These are phyloP conservation scores for Curvularia spicifera DNA, from an alignment of 2,329 filamentous ascomycete genomes.

Conservation along the genomic window DNA sequence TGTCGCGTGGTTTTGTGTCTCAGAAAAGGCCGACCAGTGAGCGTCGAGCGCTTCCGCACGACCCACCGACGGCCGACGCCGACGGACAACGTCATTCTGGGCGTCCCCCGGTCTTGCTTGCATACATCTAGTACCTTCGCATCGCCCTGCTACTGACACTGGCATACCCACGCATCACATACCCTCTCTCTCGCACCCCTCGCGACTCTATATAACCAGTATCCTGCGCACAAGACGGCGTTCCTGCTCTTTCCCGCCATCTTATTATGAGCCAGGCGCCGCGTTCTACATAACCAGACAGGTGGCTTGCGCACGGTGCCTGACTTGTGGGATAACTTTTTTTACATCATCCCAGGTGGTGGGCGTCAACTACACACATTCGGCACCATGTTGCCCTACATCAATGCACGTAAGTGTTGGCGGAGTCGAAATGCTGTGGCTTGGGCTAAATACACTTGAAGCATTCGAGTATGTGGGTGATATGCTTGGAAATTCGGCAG, in stretches of 20 bases:
- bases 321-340: neutral
- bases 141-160: constrained; percentile 11
- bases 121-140: neutral
- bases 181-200: neutral
- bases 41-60: constrained; percentile 14
- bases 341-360: neutral
- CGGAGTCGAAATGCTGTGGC: neutral
- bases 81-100: constrained; percentile 19
- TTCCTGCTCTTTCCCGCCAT: neutral
- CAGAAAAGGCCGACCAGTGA: constrained; percentile 14
- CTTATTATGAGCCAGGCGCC: neutral
- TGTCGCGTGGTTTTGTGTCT: constrained; percentile 11
- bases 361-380: neutral
- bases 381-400: constrained; percentile 66
- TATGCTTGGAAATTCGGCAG: constrained; percentile 66
- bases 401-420: constrained; percentile 63
- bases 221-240: neutral
- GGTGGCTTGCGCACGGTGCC: neutral
- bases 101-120: constrained; percentile 5
- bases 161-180: constrained; percentile 11
- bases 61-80: constrained; percentile 5
- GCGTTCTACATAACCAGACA: neutral
- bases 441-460: constrained; percentile 36
- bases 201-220: neutral
- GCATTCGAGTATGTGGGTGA: constrained; percentile 66